phyloP scores from a whole-genome alignment of 2,329 filamentous ascomycete species.

The Aspergillus amoenus region DNA sequence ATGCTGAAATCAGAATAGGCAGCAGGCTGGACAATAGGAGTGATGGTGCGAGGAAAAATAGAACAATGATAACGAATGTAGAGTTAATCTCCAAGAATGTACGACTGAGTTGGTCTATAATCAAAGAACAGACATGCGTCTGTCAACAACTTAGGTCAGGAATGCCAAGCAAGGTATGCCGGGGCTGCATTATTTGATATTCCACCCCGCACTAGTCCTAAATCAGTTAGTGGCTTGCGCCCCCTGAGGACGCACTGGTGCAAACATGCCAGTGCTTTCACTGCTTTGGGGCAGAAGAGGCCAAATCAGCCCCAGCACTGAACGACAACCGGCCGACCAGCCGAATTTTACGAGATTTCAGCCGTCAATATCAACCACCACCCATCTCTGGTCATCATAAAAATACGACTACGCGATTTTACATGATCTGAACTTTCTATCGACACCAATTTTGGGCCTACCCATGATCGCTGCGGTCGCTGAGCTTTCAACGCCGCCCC shows the following conservation, averaged over 20 bases:
- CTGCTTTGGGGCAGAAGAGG: slow-evolving; percentile 5
- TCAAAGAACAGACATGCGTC: slow-evolving; percentile 7
- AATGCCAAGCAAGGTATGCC: slow-evolving; percentile 17
- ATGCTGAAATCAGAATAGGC: slow-evolving; percentile 21
- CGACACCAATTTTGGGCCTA: slow-evolving; percentile 64
- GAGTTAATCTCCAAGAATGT: slow-evolving; percentile 1
- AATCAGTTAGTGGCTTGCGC: slow-evolving; percentile 37
- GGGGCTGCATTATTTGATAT: slow-evolving; percentile 39
- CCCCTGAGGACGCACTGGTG: no score
- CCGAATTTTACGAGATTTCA: slow-evolving; percentile 33
- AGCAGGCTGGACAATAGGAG: background rate
- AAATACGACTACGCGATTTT: slow-evolving; percentile 53
- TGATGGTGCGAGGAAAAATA: slow-evolving; percentile 3
- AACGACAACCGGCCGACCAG: slow-evolving; percentile 47
- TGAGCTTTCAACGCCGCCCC: slow-evolving; percentile 34
- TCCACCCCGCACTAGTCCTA: slow-evolving; percentile 44
- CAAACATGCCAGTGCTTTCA: no score
- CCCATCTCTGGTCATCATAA: slow-evolving; percentile 54
- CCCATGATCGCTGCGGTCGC: slow-evolving; percentile 43
- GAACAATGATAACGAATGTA: slow-evolving; percentile 2
- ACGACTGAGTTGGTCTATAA: background rate
- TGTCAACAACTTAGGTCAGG: slow-evolving; percentile 1
- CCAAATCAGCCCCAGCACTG: slow-evolving; percentile 33
- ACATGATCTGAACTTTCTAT: slow-evolving; percentile 60
- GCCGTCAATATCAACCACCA: slow-evolving; percentile 44